Evolutionary conservation across 495 filamentous ascomycete species (phyloP).

Genomic region (Astrothelium macrocarpum): DNA sequence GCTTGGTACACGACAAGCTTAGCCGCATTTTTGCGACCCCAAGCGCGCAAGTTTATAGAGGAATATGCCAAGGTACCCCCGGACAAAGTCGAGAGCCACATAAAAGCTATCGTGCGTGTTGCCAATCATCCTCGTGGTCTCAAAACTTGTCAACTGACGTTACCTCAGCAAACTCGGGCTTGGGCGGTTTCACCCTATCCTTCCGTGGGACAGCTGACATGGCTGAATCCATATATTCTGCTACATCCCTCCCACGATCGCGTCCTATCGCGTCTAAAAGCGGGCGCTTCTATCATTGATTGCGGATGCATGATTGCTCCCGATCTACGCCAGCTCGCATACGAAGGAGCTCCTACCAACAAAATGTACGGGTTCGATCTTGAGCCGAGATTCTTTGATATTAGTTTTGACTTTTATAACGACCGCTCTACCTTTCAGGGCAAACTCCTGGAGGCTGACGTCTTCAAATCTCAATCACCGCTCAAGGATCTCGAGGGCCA

Average conservation of each 20-base stretch:
- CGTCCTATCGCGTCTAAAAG: constrained; percentile 14
- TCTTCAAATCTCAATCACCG: neutral
- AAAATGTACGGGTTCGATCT: constrained; percentile 26
- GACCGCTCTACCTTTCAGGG: neutral
- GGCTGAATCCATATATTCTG: constrained; percentile 9
- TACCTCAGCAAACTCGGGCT: neutral
- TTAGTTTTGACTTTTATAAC: constrained; percentile 6
- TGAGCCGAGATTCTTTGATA: constrained; percentile 8
- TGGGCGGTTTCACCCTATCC: constrained; percentile 8
- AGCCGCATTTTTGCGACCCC: constrained; percentile 2
- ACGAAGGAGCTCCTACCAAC: constrained; percentile 20
- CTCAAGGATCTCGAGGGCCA: constrained; percentile 6
- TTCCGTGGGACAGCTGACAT: constrained; percentile 6
- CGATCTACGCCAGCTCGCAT: constrained; percentile 26
- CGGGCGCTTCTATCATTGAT: constrained; percentile 24
- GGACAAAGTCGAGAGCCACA: constrained; percentile 7
- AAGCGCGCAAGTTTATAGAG: constrained; percentile 6
- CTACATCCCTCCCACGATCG: constrained; percentile 6
- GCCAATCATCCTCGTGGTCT: neutral
- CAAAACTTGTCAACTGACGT: neutral
- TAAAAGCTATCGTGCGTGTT: constrained; percentile 3
- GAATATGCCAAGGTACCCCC: constrained; percentile 6
- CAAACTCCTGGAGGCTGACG: constrained; percentile 7
- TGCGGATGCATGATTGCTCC: constrained; percentile 30
- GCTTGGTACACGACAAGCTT: neutral